A percentile compares a stretch with the other conserved stretches of the same genome.
phyloP scores from a whole-genome alignment of 2,329 filamentous ascomycete genomes.

The Hypoxylon sp. region DNA sequence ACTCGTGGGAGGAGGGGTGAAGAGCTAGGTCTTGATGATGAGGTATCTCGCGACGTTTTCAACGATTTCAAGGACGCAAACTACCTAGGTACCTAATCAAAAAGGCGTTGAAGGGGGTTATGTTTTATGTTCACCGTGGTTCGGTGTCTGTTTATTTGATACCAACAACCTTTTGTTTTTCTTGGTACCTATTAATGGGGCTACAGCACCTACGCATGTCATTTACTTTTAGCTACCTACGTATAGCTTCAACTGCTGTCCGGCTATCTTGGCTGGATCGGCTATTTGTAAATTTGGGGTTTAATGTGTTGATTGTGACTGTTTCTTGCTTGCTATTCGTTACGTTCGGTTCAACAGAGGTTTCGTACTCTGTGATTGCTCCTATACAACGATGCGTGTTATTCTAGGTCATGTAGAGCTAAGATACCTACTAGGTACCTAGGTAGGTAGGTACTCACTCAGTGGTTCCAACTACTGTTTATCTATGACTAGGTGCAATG shows the following conservation, averaged over 20 bases:
- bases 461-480: no score
- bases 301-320: background rate
- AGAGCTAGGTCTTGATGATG: background rate
- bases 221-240: background rate
- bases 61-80: background rate
- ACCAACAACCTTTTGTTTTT: slow-evolving; percentile 3
- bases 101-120: background rate
- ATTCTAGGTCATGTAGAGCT: no score
- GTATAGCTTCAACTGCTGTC: background rate
- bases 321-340: background rate
- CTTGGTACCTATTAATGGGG: background rate
- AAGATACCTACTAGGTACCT: no score
- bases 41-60: background rate
- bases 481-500: no score
- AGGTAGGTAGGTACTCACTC: no score
- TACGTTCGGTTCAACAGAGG: background rate
- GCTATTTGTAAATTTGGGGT: background rate
- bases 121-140: background rate
- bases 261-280: background rate
- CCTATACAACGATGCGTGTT: background rate
- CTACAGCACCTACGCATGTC: slow-evolving; percentile 1
- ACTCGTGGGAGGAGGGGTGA: no score
- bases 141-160: background rate
- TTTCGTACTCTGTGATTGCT: background rate
- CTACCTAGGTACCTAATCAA: no score